These are phyloP conservation scores for Verbena officinalis DNA, from an alignment of 257 asterid genomes.

Conservation along the genomic window DNA sequence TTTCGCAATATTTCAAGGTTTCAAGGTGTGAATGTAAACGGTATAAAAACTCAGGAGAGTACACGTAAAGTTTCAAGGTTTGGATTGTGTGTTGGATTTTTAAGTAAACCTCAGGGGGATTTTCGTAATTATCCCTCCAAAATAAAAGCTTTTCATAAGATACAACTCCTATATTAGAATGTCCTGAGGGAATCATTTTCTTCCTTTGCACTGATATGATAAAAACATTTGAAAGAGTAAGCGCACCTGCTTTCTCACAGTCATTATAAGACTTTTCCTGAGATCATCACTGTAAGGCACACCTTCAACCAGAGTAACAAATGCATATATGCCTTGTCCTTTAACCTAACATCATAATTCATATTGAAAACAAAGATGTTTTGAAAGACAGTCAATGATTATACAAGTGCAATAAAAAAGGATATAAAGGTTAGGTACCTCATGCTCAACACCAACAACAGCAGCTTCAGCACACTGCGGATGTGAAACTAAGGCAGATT, in stretches of 20 bases:
- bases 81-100: no score
- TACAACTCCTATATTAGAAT: constrained; percentile 5
- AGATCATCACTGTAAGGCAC: constrained; percentile 88
- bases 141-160: constrained; percentile 10
- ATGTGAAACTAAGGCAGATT: constrained; percentile 97
- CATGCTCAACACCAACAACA: constrained; percentile 98
- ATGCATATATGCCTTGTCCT: constrained; percentile 98
- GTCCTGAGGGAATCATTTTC: not conserved
- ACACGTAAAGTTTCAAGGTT: no score
- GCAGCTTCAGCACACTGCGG: constrained; percentile 98
- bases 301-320: constrained; percentile 87
- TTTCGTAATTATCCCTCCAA: no score
- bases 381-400: constrained; percentile 7
- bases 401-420: not conserved
- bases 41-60: no score
- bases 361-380: constrained; percentile 20
- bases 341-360: constrained; percentile 61
- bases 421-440: constrained; percentile 53
- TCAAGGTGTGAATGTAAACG: no score
- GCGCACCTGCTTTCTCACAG: constrained; percentile 88
- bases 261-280: constrained; percentile 65
- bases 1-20: no score
- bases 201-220: not conserved
- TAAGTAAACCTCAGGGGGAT: no score
- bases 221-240: not conserved